Percentiles rank a stretch among this genome's conserved stretches.
phyloP scores from a whole-genome alignment of 163 green algal species.

The Chlorella variabilis region DNA sequence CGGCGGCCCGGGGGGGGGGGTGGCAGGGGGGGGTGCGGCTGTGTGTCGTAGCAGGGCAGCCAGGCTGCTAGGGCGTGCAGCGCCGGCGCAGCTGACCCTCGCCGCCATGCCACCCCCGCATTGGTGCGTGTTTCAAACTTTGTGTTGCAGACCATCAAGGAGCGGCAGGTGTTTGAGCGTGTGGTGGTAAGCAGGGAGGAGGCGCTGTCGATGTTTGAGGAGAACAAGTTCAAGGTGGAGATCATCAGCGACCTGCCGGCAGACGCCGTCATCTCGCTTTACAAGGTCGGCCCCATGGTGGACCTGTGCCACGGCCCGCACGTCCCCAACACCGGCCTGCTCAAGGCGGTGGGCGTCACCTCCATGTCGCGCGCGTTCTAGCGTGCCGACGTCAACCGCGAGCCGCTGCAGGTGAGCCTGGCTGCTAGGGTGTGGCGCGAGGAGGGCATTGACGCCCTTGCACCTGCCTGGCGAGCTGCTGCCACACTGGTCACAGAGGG shows the following conservation, averaged over 20 bases:
- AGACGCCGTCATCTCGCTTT: constrained; percentile 90
- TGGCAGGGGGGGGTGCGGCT: too few species aligned
- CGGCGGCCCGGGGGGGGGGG: too few species aligned
- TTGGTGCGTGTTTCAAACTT: too few species aligned
- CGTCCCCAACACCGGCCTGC: constrained; percentile 86
- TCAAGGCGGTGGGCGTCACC: constrained; percentile 85
- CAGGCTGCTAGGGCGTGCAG: too few species aligned
- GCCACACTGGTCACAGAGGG: too few species aligned
- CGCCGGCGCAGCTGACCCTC: too few species aligned
- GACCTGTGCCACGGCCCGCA: constrained; percentile 96
- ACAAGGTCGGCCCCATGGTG: constrained; percentile 95
- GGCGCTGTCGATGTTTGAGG: constrained; percentile 96
- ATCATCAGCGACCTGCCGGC: constrained; percentile 88
- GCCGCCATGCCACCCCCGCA: too few species aligned
- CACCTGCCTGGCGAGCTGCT: too few species aligned
- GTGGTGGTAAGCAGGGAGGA: constrained; percentile 92
- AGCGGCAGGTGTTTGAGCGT: constrained; percentile 91
- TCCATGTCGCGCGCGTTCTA: constrained; percentile 90
- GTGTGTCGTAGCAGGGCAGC: too few species aligned
- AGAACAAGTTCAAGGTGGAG: constrained; percentile 99
- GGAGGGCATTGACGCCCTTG: background rate
- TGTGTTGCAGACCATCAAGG: constrained; percentile 70
- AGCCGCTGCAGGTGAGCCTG: constrained; percentile 68
- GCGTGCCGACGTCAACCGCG: constrained; percentile 85
- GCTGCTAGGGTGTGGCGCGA: background rate